phyloP scores from a whole-genome alignment of 1,284 basidiomycete genomes.

The Cryptococcus hybrid region DNA sequence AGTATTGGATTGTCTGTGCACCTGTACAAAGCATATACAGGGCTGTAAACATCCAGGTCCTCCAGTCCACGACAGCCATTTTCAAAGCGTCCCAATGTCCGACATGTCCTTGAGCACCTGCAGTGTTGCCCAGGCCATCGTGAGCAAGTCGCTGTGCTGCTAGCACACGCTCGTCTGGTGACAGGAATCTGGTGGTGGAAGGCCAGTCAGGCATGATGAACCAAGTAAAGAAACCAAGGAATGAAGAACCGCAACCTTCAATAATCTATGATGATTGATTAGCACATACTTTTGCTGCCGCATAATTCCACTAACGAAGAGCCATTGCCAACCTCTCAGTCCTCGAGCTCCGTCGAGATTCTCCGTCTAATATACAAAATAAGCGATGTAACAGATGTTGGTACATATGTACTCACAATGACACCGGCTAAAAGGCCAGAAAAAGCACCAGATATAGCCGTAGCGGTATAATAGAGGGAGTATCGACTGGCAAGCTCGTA shows the following conservation, averaged over 20 bases:
- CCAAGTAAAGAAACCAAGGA: conserved; percentile 34
- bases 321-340: conserved; percentile 47
- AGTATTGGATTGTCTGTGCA: conserved; percentile 54
- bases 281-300: not conserved
- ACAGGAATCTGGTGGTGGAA: conserved; percentile 51
- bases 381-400: not conserved
- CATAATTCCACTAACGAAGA: conserved; percentile 21
- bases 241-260: conserved; percentile 41
- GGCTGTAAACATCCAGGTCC: conserved; percentile 46
- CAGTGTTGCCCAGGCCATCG: conserved; percentile 47
- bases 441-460: conserved; percentile 50
- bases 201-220: conserved; percentile 49
- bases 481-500: conserved; percentile 42
- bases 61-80: conserved; percentile 40
- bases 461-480: conserved; percentile 49
- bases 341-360: conserved; percentile 46
- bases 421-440: conserved; percentile 50
- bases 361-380: conserved; percentile 21
- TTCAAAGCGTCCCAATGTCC: conserved; percentile 49
- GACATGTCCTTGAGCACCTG: conserved; percentile 30
- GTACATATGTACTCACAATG: conserved; percentile 23
- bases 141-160: conserved; percentile 50
- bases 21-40: conserved; percentile 50
- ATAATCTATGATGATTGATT: conserved; percentile 17
- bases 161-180: conserved; percentile 49